These are phyloP conservation scores for Brassica carinata DNA, from an alignment of 345 rosid genomes.

Conservation along the genomic window DNA sequence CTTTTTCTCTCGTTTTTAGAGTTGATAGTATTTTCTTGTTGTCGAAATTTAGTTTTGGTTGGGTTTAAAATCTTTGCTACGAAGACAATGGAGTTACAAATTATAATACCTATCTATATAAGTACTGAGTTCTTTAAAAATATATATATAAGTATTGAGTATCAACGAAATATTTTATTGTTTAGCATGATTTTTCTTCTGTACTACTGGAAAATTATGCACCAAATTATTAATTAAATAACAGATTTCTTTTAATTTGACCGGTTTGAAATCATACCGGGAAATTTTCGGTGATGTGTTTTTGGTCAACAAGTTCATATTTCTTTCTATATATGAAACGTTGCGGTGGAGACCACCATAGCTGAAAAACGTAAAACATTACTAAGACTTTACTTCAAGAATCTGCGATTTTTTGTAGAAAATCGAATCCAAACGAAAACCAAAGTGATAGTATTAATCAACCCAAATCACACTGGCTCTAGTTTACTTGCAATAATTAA, in stretches of 20 bases:
- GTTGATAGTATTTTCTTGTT: neutral
- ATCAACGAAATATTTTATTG: neutral
- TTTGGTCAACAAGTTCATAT: slow-evolving; percentile 14
- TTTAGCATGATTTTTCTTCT: neutral
- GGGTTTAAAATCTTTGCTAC: neutral
- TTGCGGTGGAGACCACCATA: neutral
- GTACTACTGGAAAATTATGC: neutral
- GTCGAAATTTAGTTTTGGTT: neutral
- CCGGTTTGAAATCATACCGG: neutral
- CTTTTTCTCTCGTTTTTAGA: neutral
- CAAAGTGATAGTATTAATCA: neutral
- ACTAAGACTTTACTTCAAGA: neutral
- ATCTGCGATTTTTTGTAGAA: neutral
- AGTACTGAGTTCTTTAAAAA: no score
- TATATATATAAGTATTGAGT: neutral
- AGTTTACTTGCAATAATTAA: neutral
- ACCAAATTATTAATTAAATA: slow-evolving; percentile 7
- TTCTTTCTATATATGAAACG: neutral
- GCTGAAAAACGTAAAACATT: neutral
- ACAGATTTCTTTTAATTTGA: slow-evolving; percentile 11
- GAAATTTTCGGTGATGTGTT: neutral
- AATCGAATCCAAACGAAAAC: neutral
- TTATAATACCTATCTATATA: neutral
- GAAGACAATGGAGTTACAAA: slow-evolving; percentile 6
- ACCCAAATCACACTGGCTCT: neutral